A percentile compares a stretch with the other conserved stretches of the same genome.
phyloP scores from a whole-genome alignment of 192 early-diverging fungal species.

The Mortierella claussenii region DNA sequence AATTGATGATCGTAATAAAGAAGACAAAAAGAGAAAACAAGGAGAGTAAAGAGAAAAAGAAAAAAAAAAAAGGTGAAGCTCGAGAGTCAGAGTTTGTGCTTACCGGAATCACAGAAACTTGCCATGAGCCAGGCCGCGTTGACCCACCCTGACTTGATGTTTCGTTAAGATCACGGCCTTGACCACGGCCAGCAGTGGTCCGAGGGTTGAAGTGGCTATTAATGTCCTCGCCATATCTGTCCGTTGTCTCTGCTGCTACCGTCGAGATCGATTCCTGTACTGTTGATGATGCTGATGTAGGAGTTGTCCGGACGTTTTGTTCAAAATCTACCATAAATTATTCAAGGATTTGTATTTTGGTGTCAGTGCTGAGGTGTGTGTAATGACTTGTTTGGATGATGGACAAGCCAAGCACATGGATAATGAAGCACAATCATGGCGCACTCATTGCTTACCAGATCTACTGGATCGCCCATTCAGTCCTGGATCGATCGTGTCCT shows the following conservation, averaged over 20 bases:
- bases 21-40: constrained; percentile 1
- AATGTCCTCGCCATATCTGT: too few relatives aligned
- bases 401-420: too few relatives aligned
- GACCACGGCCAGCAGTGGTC: constrained; percentile 3
- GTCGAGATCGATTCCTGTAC: too few relatives aligned
- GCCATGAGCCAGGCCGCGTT: constrained; percentile 40
- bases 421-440: too few relatives aligned
- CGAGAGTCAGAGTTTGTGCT: constrained; percentile 9
- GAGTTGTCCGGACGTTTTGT: not conserved
- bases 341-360: too few relatives aligned
- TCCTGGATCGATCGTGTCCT: not conserved
- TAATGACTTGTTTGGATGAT: too few relatives aligned
- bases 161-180: constrained; percentile 15
- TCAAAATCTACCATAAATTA: not conserved
- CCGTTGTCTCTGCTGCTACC: too few relatives aligned
- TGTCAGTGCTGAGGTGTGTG: too few relatives aligned
- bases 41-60: not conserved
- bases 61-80: not conserved
- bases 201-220: not conserved
- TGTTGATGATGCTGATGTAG: too few relatives aligned
- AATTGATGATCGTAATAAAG: not conserved
- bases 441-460: too few relatives aligned
- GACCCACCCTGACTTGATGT: constrained; percentile 37
- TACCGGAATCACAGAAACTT: constrained; percentile 40
- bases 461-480: not conserved